Evolutionary conservation across 352 stramenopile genomes (phyloP).

Genomic region (Pythium angustatum): DNA sequence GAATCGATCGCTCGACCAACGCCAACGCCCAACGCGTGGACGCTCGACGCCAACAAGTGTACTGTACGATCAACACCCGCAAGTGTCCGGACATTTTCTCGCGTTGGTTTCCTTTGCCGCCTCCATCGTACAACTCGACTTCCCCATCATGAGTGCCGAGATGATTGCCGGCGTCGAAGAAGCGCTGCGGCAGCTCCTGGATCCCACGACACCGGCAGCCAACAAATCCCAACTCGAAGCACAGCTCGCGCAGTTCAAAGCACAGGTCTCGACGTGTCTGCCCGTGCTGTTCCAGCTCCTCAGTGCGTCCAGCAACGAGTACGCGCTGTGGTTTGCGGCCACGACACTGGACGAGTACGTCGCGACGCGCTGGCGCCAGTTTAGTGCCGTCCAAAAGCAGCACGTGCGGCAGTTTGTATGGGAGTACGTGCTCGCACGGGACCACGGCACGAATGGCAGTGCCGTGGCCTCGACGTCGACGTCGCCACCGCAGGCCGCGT

Average conservation of each 20-base stretch:
- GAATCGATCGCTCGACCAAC: no score
- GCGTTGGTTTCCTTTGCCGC: no score
- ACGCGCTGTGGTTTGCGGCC: slow-evolving; percentile 75
- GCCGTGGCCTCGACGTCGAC: neutral
- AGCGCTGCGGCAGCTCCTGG: slow-evolving; percentile 56
- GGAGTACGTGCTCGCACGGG: slow-evolving; percentile 45
- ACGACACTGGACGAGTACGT: slow-evolving; percentile 80
- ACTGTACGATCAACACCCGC: no score
- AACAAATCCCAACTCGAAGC: slow-evolving; percentile 59
- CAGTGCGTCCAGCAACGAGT: slow-evolving; percentile 61
- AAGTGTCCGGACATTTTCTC: no score
- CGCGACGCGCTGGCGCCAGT: slow-evolving; percentile 51
- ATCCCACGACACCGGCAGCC: slow-evolving; percentile 45
- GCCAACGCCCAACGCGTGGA: no score
- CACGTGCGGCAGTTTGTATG: slow-evolving; percentile 67
- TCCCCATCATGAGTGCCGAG: slow-evolving; percentile 20
- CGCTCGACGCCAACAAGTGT: no score
- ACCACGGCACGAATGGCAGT: neutral
- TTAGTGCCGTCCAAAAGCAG: slow-evolving; percentile 41
- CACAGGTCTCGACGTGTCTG: slow-evolving; percentile 49
- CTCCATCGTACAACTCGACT: no score
- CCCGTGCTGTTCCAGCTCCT: slow-evolving; percentile 69
- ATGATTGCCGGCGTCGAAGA: slow-evolving; percentile 68
- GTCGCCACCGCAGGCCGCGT: slow-evolving; percentile 37
- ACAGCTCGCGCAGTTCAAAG: slow-evolving; percentile 66